phyloP scores from a whole-genome alignment of 1,139 yeast species.

The Entelexis paramagnoliae region DNA sequence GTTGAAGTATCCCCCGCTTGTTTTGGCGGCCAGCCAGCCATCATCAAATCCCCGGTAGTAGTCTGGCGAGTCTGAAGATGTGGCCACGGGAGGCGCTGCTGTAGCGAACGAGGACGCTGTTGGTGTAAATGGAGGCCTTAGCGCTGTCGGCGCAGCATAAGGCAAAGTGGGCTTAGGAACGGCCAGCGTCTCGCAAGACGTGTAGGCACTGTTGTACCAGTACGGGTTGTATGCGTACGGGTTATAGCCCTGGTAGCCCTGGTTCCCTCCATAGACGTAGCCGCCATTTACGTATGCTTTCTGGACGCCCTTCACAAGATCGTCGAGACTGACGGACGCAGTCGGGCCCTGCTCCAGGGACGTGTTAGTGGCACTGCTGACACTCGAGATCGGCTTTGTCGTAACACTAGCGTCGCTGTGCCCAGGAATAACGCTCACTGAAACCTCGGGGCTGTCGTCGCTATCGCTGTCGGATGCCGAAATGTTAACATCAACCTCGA shows the following conservation, averaged over 20 bases:
- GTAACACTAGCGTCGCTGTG: background rate
- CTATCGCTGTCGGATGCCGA: background rate
- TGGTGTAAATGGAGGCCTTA: background rate
- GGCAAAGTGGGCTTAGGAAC: background rate
- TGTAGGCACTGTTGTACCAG: background rate
- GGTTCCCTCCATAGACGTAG: background rate
- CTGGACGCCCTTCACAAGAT: background rate
- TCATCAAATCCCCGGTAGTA: constrained; percentile 12
- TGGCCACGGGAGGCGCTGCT: background rate
- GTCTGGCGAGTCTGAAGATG: background rate
- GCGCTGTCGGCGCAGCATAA: background rate
- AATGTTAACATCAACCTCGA: constrained; percentile 20
- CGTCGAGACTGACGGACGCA: background rate
- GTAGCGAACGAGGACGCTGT: background rate
- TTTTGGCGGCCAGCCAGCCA: constrained; percentile 6
- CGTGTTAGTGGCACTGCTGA: background rate
- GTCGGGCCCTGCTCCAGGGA: background rate
- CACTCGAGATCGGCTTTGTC: background rate
- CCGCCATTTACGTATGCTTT: background rate
- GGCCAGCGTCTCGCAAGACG: background rate
- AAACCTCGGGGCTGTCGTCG: background rate
- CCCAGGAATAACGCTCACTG: background rate
- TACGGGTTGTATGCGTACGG: background rate
- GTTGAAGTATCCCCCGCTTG: background rate
- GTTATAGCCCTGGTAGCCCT: background rate